Base-by-base conservation (phyloP, 106 monocot genomes). In the Amphibolis antarctica region DNA sequence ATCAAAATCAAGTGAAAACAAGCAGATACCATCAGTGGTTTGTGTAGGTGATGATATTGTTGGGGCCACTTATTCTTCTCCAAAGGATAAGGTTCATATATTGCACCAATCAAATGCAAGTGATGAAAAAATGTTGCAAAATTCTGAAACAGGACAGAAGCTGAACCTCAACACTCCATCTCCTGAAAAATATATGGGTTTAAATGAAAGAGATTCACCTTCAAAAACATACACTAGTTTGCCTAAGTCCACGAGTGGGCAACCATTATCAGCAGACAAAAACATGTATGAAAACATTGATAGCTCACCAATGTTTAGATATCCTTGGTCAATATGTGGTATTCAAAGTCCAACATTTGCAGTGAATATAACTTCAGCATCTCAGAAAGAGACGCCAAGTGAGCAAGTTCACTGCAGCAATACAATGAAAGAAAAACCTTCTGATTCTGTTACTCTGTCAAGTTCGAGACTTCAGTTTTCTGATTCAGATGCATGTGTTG, bases 281-380 rank as follows among this genome's bases (percentile, higher is more conserved):
- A 12, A 25, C 43, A 44, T 36, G 12, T 55, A 63, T 26, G 26
- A 72, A 27, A 72, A 71, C 13, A 42, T 59, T 48, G 15, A 36
- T n/a, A 59, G 60, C 72, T 60, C 68, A 57, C 42, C 44, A 30
- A 43, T 55, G 20, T 54, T 28, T 26, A 75, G 71, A 13, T 46
- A 50, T 45, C 49, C 53, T 28, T 43, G 55, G 9, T 42, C 59
- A 31, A 44, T 26, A 9, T 75, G 73, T 81, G 75, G 79, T 81
- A 47, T 67, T 42, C 65, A 70, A 44, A 89, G 83, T 60, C 94
- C 89, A 74, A 84, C 79, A 60, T 64, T 89, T 70, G 88, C 85
- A 28, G 55, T 60, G 42, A 73, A 80, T 74, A 59, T 15, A 21
- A 63, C 70, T 19, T 63, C 75, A 60, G 51, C 76, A 73, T 68